Percentiles rank a stretch among this genome's conserved stretches.
These are phyloP conservation scores for Hanseniaspora vineae DNA, from an alignment of 805 yeast species.

Conservation along the genomic window DNA sequence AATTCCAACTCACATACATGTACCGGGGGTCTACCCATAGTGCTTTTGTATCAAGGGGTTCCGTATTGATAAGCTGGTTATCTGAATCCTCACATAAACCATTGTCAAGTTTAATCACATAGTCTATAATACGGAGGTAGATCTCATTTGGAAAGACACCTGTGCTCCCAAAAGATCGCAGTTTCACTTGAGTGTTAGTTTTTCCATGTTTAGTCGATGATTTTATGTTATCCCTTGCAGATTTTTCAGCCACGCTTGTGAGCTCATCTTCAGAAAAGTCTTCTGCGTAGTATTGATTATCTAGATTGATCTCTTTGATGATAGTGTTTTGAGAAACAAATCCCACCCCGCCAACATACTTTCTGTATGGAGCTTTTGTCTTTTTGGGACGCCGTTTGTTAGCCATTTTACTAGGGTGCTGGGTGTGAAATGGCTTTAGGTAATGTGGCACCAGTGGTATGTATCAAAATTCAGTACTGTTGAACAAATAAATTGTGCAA, in stretches of 20 bases:
- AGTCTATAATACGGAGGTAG: slow-evolving; percentile 7
- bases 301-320: slow-evolving; percentile 18
- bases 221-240: neutral
- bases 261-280: neutral
- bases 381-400: slow-evolving; percentile 82
- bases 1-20: slow-evolving; percentile 45
- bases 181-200: neutral
- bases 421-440: neutral
- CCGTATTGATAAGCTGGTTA: no score
- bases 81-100: slow-evolving; percentile 11
- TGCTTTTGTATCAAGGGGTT: slow-evolving; percentile 7
- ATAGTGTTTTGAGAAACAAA: slow-evolving; percentile 20
- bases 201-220: neutral
- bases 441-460: no score
- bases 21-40: slow-evolving; percentile 32
- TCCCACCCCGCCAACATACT: slow-evolving; percentile 44
- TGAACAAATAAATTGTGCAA: no score
- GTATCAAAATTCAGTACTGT: no score
- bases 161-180: no score
- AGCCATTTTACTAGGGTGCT: slow-evolving; percentile 66
- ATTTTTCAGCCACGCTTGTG: neutral
- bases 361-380: slow-evolving; percentile 63
- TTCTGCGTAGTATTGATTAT: slow-evolving; percentile 9
- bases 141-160: slow-evolving; percentile 13
- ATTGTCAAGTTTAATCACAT: slow-evolving; percentile 9